These are phyloP conservation scores for Populus pruinosa DNA, from an alignment of 345 rosid genomes.

Conservation along the genomic window DNA sequence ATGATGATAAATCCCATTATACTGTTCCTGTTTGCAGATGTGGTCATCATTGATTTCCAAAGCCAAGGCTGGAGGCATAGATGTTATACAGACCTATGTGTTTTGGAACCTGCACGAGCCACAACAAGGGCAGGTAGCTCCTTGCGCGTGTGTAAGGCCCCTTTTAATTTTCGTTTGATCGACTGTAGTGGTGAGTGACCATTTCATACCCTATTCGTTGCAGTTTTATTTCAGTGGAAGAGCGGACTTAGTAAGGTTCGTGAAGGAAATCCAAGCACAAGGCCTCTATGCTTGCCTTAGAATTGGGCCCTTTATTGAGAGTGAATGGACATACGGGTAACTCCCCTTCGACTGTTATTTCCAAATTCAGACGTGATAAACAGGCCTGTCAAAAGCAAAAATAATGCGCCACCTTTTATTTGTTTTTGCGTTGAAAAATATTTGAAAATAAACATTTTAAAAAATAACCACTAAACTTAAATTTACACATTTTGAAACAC, in stretches of 20 bases:
- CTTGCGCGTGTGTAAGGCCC: neutral
- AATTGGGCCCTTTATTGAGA: conserved; percentile 81
- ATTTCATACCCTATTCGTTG: neutral
- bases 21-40: conserved; percentile 44
- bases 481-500: no score
- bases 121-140: conserved; percentile 57
- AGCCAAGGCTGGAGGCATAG: conserved; percentile 83
- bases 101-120: conserved; percentile 93
- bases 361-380: neutral
- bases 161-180: no score
- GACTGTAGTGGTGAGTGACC: neutral
- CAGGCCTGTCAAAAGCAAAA: neutral
- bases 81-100: conserved; percentile 87
- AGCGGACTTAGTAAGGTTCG: conserved; percentile 62
- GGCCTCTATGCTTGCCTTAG: conserved; percentile 76
- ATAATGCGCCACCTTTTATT: no score
- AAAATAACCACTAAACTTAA: no score
- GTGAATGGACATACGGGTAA: conserved; percentile 92
- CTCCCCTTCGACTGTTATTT: neutral
- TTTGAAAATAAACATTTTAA: no score
- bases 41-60: conserved; percentile 79
- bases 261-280: conserved; percentile 70
- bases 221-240: conserved; percentile 87
- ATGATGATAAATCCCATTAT: no score
- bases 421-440: no score